These are phyloP conservation scores for Suzukiozyma palmioleophila DNA, from an alignment of 1,139 yeast species.

Conservation along the genomic window DNA sequence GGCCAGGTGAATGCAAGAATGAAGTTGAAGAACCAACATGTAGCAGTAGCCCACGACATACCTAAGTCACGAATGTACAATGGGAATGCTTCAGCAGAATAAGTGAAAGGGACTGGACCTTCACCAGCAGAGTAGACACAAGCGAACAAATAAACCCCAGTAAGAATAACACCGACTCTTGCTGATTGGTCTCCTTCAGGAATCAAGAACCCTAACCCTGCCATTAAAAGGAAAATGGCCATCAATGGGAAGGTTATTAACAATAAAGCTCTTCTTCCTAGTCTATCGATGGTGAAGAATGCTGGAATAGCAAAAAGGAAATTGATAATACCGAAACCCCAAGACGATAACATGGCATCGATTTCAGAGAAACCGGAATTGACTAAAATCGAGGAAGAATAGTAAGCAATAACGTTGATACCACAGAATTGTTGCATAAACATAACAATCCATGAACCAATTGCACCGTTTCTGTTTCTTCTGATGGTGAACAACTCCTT, in stretches of 20 bases:
- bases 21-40: constrained; percentile 84
- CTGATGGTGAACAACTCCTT: constrained; percentile 60
- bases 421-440: constrained; percentile 94
- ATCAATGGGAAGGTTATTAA: constrained; percentile 73
- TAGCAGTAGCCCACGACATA: constrained; percentile 80
- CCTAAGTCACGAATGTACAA: constrained; percentile 81
- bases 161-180: constrained; percentile 59
- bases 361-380: constrained; percentile 61
- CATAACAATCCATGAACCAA: constrained; percentile 79
- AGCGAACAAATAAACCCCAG: constrained; percentile 72
- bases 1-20: constrained; percentile 85
- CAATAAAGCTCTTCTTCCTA: constrained; percentile 70
- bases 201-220: constrained; percentile 78
- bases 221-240: constrained; percentile 60
- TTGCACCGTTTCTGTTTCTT: constrained; percentile 78
- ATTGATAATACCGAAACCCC: constrained; percentile 84
- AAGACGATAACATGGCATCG: constrained; percentile 68
- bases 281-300: constrained; percentile 72
- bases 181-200: constrained; percentile 36
- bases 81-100: constrained; percentile 82
- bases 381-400: constrained; percentile 68
- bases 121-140: constrained; percentile 79
- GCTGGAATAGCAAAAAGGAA: constrained; percentile 84
- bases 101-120: constrained; percentile 90
- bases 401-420: constrained; percentile 82